Evolutionary conservation across 2,329 filamentous ascomycete species (phyloP), one percentile per base, ranked within the genome.

Genomic region (Pseudogymnoascus sp.): DNA sequence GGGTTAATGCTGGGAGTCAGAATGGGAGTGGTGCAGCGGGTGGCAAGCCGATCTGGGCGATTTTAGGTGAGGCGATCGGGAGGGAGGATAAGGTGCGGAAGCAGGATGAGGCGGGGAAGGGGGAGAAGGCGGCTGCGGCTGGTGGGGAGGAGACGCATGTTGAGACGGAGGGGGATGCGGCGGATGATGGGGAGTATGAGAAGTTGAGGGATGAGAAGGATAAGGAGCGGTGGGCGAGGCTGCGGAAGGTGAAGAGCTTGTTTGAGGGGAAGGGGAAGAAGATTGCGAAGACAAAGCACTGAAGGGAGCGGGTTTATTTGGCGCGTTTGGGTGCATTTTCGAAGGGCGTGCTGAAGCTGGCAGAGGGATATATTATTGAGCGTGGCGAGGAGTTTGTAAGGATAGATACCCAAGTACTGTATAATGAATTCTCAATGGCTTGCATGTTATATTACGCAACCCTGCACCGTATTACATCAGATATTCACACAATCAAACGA

Each of bases 191-290:
- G 23, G 68, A 72, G 15, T 76, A 77, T 26, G 72, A 74, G 31
- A 78, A 75, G 61, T 75, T 75, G 3, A 78, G 77, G 40, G 83
- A 82, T 44, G 80, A 79, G 15, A 88, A 88, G 71, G 88, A 91
- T 65, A 88, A 88, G 73, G 86, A 89, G 74, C 80, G 88, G 67
- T 90, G 88, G 88, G 83, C 86, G n/a, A 82, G 86, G 68, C 75
- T 91, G 66, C 82, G 86, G 69, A 82, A 84, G 64, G 87, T 91
- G 64, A 89, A 89, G 79, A 89, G 87, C 70, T 75, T 89, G 56
- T 86, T 91, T 70, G 86, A 88, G 66, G 80, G 83, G 5, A 90
- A 89, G 73, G 77, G 79, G 7, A 85, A 79, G 72, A 87, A 82
- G 71, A 37, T 63, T 46, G 1, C 35, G 37, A 62, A 62, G 60